Evolutionary conservation across 1,284 basidiomycete species (phyloP).

Genomic region (Malassezia restricta): DNA sequence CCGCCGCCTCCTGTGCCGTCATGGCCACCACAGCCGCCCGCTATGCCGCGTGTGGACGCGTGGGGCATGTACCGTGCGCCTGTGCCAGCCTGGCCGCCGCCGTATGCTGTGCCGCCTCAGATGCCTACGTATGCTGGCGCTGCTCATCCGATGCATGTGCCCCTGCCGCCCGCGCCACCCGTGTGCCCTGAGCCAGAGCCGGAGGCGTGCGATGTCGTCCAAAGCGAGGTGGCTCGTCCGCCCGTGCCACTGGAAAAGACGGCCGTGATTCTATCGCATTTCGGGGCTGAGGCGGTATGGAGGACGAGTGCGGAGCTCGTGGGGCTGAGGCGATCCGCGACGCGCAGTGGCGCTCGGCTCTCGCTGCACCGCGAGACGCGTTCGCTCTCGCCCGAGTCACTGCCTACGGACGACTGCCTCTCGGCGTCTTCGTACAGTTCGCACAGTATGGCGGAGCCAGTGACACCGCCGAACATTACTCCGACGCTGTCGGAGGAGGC

Average conservation of each 20-base stretch:
- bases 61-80: neutral
- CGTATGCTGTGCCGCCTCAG: neutral
- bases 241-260: constrained; percentile 21
- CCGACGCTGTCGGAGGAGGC: constrained; percentile 19
- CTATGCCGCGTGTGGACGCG: neutral
- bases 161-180: neutral
- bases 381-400: neutral
- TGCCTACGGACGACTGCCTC: neutral
- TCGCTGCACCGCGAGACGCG: constrained; percentile 1
- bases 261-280: constrained; percentile 29
- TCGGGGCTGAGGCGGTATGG: constrained; percentile 43
- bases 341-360: constrained; percentile 4
- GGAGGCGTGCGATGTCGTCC: neutral
- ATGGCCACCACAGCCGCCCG: neutral
- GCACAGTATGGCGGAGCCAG: constrained; percentile 29
- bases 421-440: constrained; percentile 23
- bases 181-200: neutral
- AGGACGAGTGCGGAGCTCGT: constrained; percentile 27
- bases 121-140: neutral
- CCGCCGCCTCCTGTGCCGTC: neutral
- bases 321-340: constrained; percentile 18
- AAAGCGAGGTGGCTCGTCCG: neutral
- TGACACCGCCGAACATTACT: constrained; percentile 26
- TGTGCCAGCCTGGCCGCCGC: neutral
- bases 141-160: neutral